Base-by-base conservation (phyloP, 129 eudicot species). In the Tagetes patula region DNA sequence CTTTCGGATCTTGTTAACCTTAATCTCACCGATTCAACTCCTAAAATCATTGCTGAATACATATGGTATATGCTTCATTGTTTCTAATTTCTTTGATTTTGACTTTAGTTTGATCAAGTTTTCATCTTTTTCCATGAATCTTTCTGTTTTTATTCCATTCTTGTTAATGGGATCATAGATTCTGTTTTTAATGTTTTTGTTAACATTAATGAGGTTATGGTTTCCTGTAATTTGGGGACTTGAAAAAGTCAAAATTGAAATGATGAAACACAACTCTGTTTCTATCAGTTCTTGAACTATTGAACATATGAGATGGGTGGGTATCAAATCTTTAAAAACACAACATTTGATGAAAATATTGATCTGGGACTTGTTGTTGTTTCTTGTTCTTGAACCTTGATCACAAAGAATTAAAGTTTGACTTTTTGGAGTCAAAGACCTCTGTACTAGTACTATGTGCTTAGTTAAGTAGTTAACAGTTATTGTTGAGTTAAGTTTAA, bases 31-130 rank as follows among this genome's bases (percentile, higher is more conserved):
- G 86, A 76, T 10, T 0, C 77, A 56, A 83, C 91, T 37, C 60
- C 74, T 10, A 90, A 90, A 75, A 73, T 90, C 49, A 90, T 90
- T 39, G 97, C 97, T 27, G 97, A 90, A 68, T 90, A 90, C 74
- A 79, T 90, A 67, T 90, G 97, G 97, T 90, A 41, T 47, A 84
- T 60, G 38, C 58, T 50, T 14, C 2, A 32, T 33, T 58, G 8
- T 5, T 42, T 2, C 20, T 67, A 78, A 8, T 42, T 67, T 63
- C 58, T 41, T 40, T 52, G 6, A n/a, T 14, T 47, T 61, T 73
- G 56, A 42, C 42, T 12, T 14, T 36, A 8, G 8, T 62, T 2
- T 37, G 9, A 61, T 33, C 58, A 52, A 52, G n/a, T 3, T 8
- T 6, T 52, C 4, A 0, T 52, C 31, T 52, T 52, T 52, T 8